Evolutionary conservation across 108 stramenopile species (phyloP).

Genomic region (Skeletonema menzelii): DNA sequence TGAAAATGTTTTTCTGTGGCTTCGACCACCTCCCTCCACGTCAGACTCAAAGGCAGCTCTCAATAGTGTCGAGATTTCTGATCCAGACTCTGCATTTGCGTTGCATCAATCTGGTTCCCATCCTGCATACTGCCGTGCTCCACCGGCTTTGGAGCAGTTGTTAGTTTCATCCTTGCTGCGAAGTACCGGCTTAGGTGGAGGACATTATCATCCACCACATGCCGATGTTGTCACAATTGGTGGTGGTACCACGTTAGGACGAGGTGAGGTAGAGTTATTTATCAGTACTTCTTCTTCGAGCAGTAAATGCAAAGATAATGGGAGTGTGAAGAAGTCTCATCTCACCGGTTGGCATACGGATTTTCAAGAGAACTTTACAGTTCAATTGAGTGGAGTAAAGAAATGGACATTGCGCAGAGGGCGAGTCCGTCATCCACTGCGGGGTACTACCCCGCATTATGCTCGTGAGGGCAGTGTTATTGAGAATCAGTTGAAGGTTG

Average conservation of each 20-base stretch:
- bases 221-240: conserved; percentile 5
- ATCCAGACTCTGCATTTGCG: conserved; percentile 69
- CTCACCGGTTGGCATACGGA: conserved; percentile 88
- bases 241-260: conserved; percentile 51
- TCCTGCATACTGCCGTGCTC: conserved; percentile 89
- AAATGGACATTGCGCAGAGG: conserved; percentile 80
- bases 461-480: conserved; percentile 56
- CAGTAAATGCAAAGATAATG: not conserved
- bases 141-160: conserved; percentile 73
- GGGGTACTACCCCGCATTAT: conserved; percentile 92
- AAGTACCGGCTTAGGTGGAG: conserved; percentile 80
- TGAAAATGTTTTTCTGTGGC: conserved; percentile 75
- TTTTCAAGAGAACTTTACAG: conserved; percentile 96
- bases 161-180: conserved; percentile 65
- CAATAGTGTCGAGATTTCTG: conserved; percentile 75
- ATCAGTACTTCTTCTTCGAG: conserved; percentile 38
- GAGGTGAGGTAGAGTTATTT: conserved; percentile 93
- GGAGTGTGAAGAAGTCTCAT: conserved; percentile 22
- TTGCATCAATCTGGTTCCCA: conserved; percentile 66
- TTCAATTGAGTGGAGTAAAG: conserved; percentile 85
- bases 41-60: not conserved
- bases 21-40: conserved; percentile 25
- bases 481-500: conserved; percentile 87
- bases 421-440: conserved; percentile 65
- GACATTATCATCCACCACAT: conserved; percentile 69